Base-by-base conservation (phyloP, 192 early-diverging fungal genomes). In the Dimargaris xerosporica region DNA sequence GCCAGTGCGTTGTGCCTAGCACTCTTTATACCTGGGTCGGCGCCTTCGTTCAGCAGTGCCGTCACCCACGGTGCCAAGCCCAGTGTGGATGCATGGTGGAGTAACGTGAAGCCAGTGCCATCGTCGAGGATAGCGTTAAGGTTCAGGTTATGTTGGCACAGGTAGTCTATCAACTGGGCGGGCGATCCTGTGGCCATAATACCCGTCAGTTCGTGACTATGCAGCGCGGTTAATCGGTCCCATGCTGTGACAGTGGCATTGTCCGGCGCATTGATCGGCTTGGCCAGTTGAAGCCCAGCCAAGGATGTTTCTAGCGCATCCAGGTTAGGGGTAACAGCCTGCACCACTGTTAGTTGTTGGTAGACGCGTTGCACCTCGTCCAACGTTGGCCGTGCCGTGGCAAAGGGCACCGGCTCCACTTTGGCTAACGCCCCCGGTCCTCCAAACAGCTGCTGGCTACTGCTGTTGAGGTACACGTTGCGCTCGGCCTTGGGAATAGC, bases 51-150 rank as follows among this genome's bases (percentile, higher is more conserved):
- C 30, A 89, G 73, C 23, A 98, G 69, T 19, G 81, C 73, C 5
- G 74, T 72, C 0, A 95, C 80, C 16, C 88, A 68, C 3, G 76
- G 76, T 0, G 66, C 46, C 46, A 83, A 82, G 0, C 84, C 84
- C 4, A 69, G 64, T n/a, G 56, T 47, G 7, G 91, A 67, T 0
- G 91, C 90, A 28, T 90, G 59, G 65, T 98, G 93, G 23, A 96
- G 68, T 11, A 93, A 72, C 0, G 86, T 85, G 0, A 85, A 72
- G 21, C 86, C 67, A 11, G 79, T 52, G 52, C 87, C 86, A 19
- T 75, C 69, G 11, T 79, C 50, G 44, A 53, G 54, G 3, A 54
- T 4, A 9, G 26, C 44, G 48, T 74, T 62, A 29, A 66, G 30
- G 26, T 74, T 64, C 63, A 68, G 62, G 51, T 65, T 72, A 50